Evolutionary conservation across 495 filamentous ascomycete species (phyloP), one percentile per base, ranked within the genome.

Genomic region (Aspergillus ostianus): DNA sequence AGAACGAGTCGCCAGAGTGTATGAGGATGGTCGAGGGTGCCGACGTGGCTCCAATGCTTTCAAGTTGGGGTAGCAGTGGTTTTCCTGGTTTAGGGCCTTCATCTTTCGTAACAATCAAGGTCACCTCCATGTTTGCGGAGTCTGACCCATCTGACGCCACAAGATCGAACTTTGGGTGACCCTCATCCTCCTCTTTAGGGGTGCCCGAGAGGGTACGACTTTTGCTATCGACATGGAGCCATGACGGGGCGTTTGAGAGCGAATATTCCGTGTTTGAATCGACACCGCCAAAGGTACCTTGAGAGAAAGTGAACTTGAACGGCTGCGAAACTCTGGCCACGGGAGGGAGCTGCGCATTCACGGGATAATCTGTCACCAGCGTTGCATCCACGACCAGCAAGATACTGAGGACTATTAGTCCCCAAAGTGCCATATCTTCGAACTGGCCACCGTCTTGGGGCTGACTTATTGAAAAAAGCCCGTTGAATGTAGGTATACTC

Each of bases 261-360:
- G 82, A 80, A 67, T 92, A 93, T 10, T 80, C 78, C 27, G 88
- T 80, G 23, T 77, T 64, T 0, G 69, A 70, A 51, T 72, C 66
- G 46, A 74, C 70, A 45, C 85, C 84, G 32, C 78, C 68, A 69
- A 93, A 92, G 0, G 89, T 92, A 46, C 85, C 81, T 15, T 77
- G 72, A 5, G 88, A 85, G 68, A 93, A 89, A 44, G 78, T 74
- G 72, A 92, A 93, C 41, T 72, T 75, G 71, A 87, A 93, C 0
- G 79, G 75, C 61, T 87, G 62, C 9, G 79, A 81, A 6, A 87
- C 77, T 55, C 87, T 83, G 4, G 89, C 90, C 53, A 91, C 86
- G 4, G 87, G 87, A 44, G 90, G 90, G 12, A 92, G 79, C 67
- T 94, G 90, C 6, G 88, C 80, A 70, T 92, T 91, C 62, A 93